Percentiles rank a stretch among this genome's conserved stretches.
Conservation (phyloP, 768 basidiomycete genomes). For the Panaeolus cyanescens region DNA sequence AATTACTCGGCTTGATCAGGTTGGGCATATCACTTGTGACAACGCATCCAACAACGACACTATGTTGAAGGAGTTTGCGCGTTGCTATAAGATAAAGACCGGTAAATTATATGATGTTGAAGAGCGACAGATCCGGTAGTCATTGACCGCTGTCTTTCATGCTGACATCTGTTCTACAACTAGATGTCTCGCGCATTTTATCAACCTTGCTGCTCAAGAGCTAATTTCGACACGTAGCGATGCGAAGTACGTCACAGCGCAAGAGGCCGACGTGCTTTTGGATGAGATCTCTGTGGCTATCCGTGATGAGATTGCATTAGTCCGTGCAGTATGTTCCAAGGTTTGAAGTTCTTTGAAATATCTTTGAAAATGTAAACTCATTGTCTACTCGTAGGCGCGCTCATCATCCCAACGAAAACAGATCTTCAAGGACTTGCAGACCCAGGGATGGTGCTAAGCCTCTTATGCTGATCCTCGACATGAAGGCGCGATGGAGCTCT, state of each 20-base stretch:
- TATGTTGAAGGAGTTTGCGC: slow-evolving; percentile 7
- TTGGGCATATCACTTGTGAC: slow-evolving; percentile 10
- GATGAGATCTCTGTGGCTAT: background rate
- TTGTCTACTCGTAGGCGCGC: slow-evolving; percentile 11
- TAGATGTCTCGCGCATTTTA: slow-evolving; percentile 34
- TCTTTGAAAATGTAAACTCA: slow-evolving; percentile 2
- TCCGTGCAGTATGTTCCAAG: slow-evolving; percentile 26
- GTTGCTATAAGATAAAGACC: slow-evolving; percentile 1
- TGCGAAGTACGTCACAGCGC: slow-evolving; percentile 23
- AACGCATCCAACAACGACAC: slow-evolving; percentile 10
- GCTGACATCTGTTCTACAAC: no score
- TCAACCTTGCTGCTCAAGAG: slow-evolving; percentile 34
- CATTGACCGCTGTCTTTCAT: background rate
- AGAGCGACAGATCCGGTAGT: slow-evolving; percentile 15
- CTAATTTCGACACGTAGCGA: slow-evolving; percentile 27
- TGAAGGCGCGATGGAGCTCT: slow-evolving; percentile 7
- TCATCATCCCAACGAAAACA: slow-evolving; percentile 18
- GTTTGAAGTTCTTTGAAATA: slow-evolving; percentile 13
- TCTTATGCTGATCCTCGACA: background rate
- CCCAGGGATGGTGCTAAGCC: background rate
- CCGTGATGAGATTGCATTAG: slow-evolving; percentile 31
- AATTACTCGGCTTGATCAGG: background rate
- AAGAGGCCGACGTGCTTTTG: slow-evolving; percentile 15
- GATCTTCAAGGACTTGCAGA: slow-evolving; percentile 11
- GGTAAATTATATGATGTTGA: background rate